These are phyloP conservation scores for Starmerella bombicola DNA, from an alignment of 805 yeast genomes.

Conservation along the genomic window DNA sequence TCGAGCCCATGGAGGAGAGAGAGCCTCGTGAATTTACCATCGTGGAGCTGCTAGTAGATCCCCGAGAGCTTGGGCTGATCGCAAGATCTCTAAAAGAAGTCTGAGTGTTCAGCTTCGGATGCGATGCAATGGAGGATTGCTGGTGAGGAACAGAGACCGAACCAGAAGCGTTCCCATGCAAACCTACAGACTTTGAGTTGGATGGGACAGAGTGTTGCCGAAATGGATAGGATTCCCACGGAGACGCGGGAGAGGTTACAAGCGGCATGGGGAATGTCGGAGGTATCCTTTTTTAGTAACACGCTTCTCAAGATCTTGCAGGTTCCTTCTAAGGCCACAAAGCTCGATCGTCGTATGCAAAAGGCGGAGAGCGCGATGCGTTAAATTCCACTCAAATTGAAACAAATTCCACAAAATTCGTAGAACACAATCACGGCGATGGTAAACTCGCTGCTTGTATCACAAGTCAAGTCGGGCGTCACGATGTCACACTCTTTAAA, in stretches of 20 bases:
- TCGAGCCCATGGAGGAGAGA: constrained; percentile 5
- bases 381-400: no score
- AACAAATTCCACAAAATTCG: no score
- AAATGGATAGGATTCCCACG: constrained; percentile 12
- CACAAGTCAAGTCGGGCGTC: no score
- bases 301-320: no score
- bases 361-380: no score
- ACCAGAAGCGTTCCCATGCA: not conserved
- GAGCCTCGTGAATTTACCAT: constrained; percentile 10
- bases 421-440: no score
- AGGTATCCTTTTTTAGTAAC: no score
- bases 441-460: no score
- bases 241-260: constrained; percentile 8
- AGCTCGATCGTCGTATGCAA: no score
- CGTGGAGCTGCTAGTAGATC: constrained; percentile 1
- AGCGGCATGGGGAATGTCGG: no score
- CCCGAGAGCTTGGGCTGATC: constrained; percentile 10
- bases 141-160: not conserved
- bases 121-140: not conserved
- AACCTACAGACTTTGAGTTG: not conserved
- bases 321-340: no score
- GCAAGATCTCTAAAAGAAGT: constrained; percentile 4
- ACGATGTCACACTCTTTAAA: no score
- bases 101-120: not conserved
- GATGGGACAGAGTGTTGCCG: constrained; percentile 3